phyloP scores from a whole-genome alignment of 2,329 filamentous ascomycete genomes.

The Blumeria graminis region DNA sequence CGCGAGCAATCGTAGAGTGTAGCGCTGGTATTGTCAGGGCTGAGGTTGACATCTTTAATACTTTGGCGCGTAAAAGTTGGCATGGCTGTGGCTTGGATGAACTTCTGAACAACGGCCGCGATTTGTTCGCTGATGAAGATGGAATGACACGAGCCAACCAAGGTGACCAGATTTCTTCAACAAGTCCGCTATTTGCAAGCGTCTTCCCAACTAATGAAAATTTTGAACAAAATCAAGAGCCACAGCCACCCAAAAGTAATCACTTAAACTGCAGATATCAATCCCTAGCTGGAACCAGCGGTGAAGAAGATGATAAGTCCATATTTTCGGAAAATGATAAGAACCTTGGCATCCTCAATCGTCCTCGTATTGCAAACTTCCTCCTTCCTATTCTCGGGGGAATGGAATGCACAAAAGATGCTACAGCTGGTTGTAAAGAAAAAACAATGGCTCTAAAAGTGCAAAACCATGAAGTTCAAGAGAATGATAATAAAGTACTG shows the following conservation, averaged over 20 bases:
- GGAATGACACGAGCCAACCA: conserved; percentile 16
- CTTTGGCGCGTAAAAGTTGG: conserved; percentile 42
- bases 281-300: neutral
- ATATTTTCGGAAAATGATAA: conserved; percentile 24
- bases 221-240: neutral
- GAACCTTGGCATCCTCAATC: conserved; percentile 19
- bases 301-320: conserved; percentile 19
- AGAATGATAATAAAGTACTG: no score
- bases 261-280: neutral
- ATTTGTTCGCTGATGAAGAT: conserved; percentile 28
- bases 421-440: conserved; percentile 4
- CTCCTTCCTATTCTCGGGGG: conserved; percentile 30
- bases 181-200: conserved; percentile 32
- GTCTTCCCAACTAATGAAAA: conserved; percentile 25
- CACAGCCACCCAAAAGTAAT: neutral
- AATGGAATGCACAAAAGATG: conserved; percentile 6
- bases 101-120: conserved; percentile 35
- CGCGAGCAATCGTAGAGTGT: conserved; percentile 34
- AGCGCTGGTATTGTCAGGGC: conserved; percentile 40
- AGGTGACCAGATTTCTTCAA: conserved; percentile 34
- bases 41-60: conserved; percentile 46
- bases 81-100: conserved; percentile 41
- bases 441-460: neutral
- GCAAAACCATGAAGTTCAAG: no score
- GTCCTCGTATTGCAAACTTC: conserved; percentile 24